Evolutionary conservation across 2,329 filamentous ascomycete genomes (phyloP).

Genomic region (Ilyonectria mors-panacis): DNA sequence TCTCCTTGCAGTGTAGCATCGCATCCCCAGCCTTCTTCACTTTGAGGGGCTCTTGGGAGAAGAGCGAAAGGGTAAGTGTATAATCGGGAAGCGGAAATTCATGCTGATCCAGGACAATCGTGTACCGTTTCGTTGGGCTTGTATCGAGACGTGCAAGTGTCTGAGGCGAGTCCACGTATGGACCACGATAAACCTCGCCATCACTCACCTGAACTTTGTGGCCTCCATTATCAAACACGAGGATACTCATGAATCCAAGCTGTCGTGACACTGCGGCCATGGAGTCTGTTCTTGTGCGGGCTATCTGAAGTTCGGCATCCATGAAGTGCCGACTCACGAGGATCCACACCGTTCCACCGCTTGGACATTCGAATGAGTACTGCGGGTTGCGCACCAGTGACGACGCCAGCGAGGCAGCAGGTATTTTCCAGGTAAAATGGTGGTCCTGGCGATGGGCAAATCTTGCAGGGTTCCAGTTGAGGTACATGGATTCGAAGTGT

Average conservation of each 20-base stretch:
- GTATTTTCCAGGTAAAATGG: slow-evolving; percentile 87
- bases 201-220: slow-evolving; percentile 82
- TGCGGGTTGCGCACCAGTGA: slow-evolving; percentile 78
- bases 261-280: slow-evolving; percentile 65
- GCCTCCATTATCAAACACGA: slow-evolving; percentile 81
- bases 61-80: slow-evolving; percentile 89
- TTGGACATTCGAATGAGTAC: slow-evolving; percentile 75
- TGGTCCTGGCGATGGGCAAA: slow-evolving; percentile 88
- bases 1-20: slow-evolving; percentile 71
- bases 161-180: slow-evolving; percentile 95
- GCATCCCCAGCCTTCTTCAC: slow-evolving; percentile 74
- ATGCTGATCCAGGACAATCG: slow-evolving; percentile 82
- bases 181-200: slow-evolving; percentile 78
- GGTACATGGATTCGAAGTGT: slow-evolving; percentile 94
- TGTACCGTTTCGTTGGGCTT: slow-evolving; percentile 61
- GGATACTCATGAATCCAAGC: slow-evolving; percentile 89
- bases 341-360: slow-evolving; percentile 81
- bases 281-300: slow-evolving; percentile 59
- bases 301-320: slow-evolving; percentile 73
- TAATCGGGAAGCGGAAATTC: slow-evolving; percentile 81
- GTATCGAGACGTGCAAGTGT: slow-evolving; percentile 80
- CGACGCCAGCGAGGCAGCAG: slow-evolving; percentile 64
- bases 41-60: slow-evolving; percentile 75
- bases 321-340: slow-evolving; percentile 89
- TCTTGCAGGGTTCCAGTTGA: slow-evolving; percentile 95